These are phyloP conservation scores for Pythium insidiosum DNA, from an alignment of 352 stramenopile species.

Conservation along the genomic window DNA sequence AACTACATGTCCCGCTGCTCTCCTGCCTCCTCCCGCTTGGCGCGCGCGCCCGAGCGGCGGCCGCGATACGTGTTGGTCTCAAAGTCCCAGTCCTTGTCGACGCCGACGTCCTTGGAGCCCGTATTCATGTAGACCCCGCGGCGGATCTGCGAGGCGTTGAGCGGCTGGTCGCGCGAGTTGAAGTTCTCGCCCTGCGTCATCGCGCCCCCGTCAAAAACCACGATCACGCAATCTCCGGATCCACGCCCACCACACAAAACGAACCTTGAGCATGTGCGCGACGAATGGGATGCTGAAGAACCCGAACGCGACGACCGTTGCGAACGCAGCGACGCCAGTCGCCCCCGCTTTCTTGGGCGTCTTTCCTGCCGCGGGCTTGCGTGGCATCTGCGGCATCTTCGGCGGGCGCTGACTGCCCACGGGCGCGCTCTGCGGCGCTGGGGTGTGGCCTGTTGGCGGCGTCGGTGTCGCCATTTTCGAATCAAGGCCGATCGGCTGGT, in stretches of 20 bases:
- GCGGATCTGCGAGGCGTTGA: conserved; percentile 68
- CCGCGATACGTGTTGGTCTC: conserved; percentile 54
- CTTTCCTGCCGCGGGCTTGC: no score
- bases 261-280: conserved; percentile 59
- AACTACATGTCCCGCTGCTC: conserved; percentile 4
- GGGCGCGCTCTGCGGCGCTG: no score
- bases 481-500: no score
- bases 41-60: conserved; percentile 27
- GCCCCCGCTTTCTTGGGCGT: not conserved
- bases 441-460: no score
- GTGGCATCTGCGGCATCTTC: conserved; percentile 6
- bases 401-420: no score
- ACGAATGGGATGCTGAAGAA: conserved; percentile 75
- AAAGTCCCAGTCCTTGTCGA: conserved; percentile 80
- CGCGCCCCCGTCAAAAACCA: not conserved
- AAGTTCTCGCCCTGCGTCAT: conserved; percentile 38
- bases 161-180: conserved; percentile 41
- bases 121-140: conserved; percentile 79
- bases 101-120: conserved; percentile 64
- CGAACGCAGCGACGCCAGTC: conserved; percentile 29
- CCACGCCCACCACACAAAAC: no score
- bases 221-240: conserved; percentile 1
- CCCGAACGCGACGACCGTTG: conserved; percentile 32
- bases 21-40: conserved; percentile 16
- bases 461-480: no score